Percentiles rank a stretch among this genome's conserved stretches.
These are phyloP conservation scores for Zychaea mexicana DNA, from an alignment of 371 early-diverging fungal species.

Conservation along the genomic window DNA sequence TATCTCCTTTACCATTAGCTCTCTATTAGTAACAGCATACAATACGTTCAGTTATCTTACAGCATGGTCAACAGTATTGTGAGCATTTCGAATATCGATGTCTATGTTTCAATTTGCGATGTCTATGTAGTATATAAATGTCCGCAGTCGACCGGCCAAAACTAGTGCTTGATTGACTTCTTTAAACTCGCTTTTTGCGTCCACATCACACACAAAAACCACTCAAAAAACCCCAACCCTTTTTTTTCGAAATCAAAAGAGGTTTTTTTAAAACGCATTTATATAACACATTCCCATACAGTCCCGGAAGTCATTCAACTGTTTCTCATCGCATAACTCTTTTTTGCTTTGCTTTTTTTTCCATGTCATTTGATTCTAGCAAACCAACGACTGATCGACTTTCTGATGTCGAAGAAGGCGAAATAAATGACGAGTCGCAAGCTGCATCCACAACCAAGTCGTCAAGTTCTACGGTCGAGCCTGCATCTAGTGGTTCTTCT, in stretches of 20 bases:
- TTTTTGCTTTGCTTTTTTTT: constrained; percentile 5
- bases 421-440: constrained; percentile 22
- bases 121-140: no score
- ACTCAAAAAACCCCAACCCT: no score
- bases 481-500: neutral
- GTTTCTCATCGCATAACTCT: neutral
- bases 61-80: no score
- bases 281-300: neutral
- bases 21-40: no score
- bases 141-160: no score
- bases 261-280: neutral
- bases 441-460: neutral
- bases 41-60: no score
- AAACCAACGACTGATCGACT: constrained; percentile 15
- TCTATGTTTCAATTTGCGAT: no score
- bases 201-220: no score
- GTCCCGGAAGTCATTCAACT: neutral
- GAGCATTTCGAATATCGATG: no score
- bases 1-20: no score
- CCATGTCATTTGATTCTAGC: constrained; percentile 14
- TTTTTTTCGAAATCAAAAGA: neutral
- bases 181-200: no score
- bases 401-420: constrained; percentile 34
- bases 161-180: no score
- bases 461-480: neutral